These are phyloP conservation scores for Mycena chlorophos DNA, from an alignment of 768 basidiomycete species.

Conservation along the genomic window DNA sequence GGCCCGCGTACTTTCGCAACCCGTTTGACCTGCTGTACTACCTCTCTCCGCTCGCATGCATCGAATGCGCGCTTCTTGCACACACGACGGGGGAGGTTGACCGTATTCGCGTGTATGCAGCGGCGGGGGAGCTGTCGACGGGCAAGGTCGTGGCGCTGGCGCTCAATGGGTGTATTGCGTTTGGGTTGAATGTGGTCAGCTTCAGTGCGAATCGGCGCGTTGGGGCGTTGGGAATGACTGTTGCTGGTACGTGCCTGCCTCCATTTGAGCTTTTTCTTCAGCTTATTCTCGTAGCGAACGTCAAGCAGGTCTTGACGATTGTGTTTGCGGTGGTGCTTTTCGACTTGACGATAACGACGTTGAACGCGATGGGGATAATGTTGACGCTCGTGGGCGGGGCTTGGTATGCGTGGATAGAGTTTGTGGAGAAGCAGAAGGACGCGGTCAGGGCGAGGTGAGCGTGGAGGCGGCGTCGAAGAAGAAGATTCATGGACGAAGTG, in stretches of 20 bases:
- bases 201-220: conserved; percentile 95
- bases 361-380: conserved; percentile 80
- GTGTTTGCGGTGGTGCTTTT: conserved; percentile 83
- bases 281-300: conserved; percentile 57
- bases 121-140: conserved; percentile 36
- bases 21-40: conserved; percentile 77
- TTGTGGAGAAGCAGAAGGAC: conserved; percentile 42
- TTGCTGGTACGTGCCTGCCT: conserved; percentile 57
- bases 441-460: background rate
- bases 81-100: conserved; percentile 79
- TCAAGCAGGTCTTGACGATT: conserved; percentile 92
- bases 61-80: conserved; percentile 81
- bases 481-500: too few species aligned
- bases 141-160: conserved; percentile 54
- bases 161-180: conserved; percentile 85
- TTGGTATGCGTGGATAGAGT: conserved; percentile 73
- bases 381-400: conserved; percentile 87
- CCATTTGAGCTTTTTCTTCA: conserved; percentile 6
- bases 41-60: conserved; percentile 89
- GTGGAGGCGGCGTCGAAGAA: too few species aligned
- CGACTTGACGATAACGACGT: conserved; percentile 72
- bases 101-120: conserved; percentile 51
- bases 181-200: conserved; percentile 89
- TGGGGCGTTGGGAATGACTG: conserved; percentile 87
- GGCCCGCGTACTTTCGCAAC: conserved; percentile 14